Evolutionary conservation across 805 yeast genomes (phyloP).

Genomic region (Yamadazyma laniorum): DNA sequence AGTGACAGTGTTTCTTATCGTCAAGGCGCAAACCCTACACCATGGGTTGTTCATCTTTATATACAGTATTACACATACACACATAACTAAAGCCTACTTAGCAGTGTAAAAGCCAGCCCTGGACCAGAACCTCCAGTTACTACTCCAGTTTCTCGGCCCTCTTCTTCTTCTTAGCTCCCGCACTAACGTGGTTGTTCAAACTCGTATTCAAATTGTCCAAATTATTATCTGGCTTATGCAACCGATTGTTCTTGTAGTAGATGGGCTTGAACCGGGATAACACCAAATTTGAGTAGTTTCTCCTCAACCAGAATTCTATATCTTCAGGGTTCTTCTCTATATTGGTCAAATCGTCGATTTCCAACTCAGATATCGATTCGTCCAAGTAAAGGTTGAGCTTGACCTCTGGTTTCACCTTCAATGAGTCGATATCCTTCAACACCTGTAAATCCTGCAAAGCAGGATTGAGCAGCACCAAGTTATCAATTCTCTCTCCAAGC

Average conservation of each 20-base stretch:
- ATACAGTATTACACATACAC: no score
- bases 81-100: no score
- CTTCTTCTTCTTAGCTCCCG: constrained; percentile 10
- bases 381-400: constrained; percentile 27
- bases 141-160: constrained; percentile 1
- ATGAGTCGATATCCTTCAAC: constrained; percentile 1
- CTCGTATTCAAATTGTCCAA: constrained; percentile 13
- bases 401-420: constrained; percentile 2
- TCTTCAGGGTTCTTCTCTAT: constrained; percentile 41
- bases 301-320: constrained; percentile 36
- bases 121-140: neutral
- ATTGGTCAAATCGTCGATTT: constrained; percentile 34
- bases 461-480: constrained; percentile 23
- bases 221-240: constrained; percentile 17
- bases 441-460: constrained; percentile 20
- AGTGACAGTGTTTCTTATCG: neutral
- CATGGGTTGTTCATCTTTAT: no score
- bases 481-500: constrained; percentile 18
- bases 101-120: no score
- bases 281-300: constrained; percentile 35
- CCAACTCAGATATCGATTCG: constrained; percentile 38
- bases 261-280: constrained; percentile 35
- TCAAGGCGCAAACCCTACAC: no score
- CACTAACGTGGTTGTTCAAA: constrained; percentile 11
- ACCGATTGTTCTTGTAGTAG: constrained; percentile 21